These are phyloP conservation scores for Stevia rebaudiana DNA, from an alignment of 140 eudicot genomes.

Conservation along the genomic window DNA sequence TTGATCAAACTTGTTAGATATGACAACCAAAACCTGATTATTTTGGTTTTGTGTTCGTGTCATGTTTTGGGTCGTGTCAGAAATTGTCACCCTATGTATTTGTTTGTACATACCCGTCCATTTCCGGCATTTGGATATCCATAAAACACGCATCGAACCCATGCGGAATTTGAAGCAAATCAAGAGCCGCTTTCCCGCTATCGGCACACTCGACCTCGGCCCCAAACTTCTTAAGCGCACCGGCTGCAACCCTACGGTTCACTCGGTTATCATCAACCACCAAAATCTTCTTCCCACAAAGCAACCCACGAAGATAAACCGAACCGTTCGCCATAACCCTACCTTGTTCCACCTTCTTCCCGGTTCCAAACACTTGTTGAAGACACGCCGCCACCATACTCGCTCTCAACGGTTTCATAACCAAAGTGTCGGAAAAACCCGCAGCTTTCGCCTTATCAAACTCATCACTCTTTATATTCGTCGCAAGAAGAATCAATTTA, in stretches of 20 bases:
- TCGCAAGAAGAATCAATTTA: constrained; percentile 70
- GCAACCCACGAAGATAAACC: constrained; percentile 47
- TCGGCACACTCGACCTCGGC: constrained; percentile 81
- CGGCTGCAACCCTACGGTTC: constrained; percentile 87
- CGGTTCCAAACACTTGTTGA: constrained; percentile 66
- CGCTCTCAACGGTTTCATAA: constrained; percentile 81
- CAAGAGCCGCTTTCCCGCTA: constrained; percentile 79
- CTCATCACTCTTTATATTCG: constrained; percentile 45
- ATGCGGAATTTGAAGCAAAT: constrained; percentile 62
- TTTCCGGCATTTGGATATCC: constrained; percentile 98
- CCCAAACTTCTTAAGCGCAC: constrained; percentile 80
- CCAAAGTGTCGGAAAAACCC: constrained; percentile 70
- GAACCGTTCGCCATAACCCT: constrained; percentile 42
- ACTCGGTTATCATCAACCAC: constrained; percentile 84
- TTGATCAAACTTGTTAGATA: too few species aligned
- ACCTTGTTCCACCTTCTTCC: constrained; percentile 42
- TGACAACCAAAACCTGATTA: too few species aligned
- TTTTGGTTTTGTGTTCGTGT: too few species aligned
- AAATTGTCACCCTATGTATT: too few species aligned
- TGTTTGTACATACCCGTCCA: constrained; percentile 99
- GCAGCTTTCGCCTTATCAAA: constrained; percentile 54
- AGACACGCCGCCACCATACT: constrained; percentile 92
- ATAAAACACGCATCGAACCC: constrained; percentile 78
- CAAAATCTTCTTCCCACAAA: constrained; percentile 64
- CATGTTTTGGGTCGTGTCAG: too few species aligned